Base-by-base conservation (phyloP, 345 rosid genomes). In the Hibiscus tridactylites region DNA sequence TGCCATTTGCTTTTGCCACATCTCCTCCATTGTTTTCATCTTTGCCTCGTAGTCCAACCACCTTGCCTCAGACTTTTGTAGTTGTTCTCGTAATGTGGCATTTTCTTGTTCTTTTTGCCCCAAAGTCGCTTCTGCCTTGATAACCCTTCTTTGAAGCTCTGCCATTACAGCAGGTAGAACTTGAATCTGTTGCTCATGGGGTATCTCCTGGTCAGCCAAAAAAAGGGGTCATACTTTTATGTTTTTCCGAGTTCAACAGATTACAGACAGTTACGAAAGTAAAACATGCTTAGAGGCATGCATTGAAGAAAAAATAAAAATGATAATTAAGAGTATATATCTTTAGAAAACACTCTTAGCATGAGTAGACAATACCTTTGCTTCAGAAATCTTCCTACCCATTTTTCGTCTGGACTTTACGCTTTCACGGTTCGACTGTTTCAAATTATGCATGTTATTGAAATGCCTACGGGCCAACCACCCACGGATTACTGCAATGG, bases 21-120 rank as follows among this genome's bases (percentile, higher is more conserved):
- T 84, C 73, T 92, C 98, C 83, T 96, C 99, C 97, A 91, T 89
- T 17, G 88, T 81, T 83, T 92, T 92, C 97, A 96, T 89, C 82
- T 84, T 96, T 56, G 80, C 79, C 84, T 96, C 96, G n/a, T 91
- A 87, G 3, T 91, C 97, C 1, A 79, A 83, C 97, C 97, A 92
- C 78, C 82, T 87, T 58, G 83, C 83, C 75, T 89, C 97, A 63
- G 72, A 88, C 64, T 87, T 87, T 47, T 80, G 84, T 80, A 96
- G 78, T 80, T 96, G 88, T 77, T 91, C 94, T 73, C 81, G 79
- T 79, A 96, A 67, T 5, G 90, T 85, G 73, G 75, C 80, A 80
- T 92, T 96, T 79, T 96, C 99, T 70, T 89, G 83, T 75, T 92
- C 98, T 81, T 91, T 95, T 75, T 88, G 82, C 65, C 28, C 82